Percentiles rank a stretch among this genome's conserved stretches.
Conservation (phyloP, 2,329 filamentous ascomycete species). For the Neonectria ditissima region DNA sequence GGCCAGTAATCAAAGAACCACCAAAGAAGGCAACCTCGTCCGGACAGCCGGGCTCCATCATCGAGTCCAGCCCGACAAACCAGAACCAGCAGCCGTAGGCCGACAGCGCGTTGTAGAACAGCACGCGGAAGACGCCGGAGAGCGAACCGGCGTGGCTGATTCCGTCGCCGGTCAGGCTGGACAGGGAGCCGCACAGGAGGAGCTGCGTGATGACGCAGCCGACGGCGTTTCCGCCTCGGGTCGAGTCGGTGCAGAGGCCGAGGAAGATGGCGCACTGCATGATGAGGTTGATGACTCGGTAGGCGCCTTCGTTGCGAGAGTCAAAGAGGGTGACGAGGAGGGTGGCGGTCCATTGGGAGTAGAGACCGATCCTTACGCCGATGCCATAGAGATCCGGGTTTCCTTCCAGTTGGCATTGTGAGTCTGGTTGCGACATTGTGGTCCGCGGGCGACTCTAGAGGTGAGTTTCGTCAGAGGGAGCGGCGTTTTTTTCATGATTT, state of each 20-base stretch:
- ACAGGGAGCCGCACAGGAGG: background rate
- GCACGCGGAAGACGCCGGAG: slow-evolving; percentile 4
- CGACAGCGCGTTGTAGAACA: slow-evolving; percentile 5
- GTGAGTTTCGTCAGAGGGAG: background rate
- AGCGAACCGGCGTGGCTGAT: background rate
- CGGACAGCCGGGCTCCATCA: background rate
- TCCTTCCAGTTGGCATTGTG: slow-evolving; percentile 4
- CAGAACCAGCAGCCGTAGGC: slow-evolving; percentile 7
- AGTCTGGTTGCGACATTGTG: background rate
- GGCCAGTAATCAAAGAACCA: background rate
- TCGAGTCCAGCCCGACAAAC: background rate
- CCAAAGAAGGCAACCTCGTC: slow-evolving; percentile 1
- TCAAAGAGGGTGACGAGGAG: slow-evolving; percentile 14
- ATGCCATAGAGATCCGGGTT: slow-evolving; percentile 22
- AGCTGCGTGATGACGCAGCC: background rate
- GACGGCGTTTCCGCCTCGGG: background rate
- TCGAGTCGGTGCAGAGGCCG: slow-evolving; percentile 1
- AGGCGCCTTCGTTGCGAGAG: background rate
- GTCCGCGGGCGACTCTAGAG: background rate
- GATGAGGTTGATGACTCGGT: background rate
- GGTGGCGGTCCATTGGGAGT: slow-evolving; percentile 15
- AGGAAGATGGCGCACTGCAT: slow-evolving; percentile 6
- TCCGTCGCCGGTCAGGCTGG: slow-evolving; percentile 1
- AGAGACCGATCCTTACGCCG: slow-evolving; percentile 15
- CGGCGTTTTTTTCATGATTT: no score